These are phyloP conservation scores for Coemansia furcata DNA, from an alignment of 192 early-diverging fungal species.

Conservation along the genomic window DNA sequence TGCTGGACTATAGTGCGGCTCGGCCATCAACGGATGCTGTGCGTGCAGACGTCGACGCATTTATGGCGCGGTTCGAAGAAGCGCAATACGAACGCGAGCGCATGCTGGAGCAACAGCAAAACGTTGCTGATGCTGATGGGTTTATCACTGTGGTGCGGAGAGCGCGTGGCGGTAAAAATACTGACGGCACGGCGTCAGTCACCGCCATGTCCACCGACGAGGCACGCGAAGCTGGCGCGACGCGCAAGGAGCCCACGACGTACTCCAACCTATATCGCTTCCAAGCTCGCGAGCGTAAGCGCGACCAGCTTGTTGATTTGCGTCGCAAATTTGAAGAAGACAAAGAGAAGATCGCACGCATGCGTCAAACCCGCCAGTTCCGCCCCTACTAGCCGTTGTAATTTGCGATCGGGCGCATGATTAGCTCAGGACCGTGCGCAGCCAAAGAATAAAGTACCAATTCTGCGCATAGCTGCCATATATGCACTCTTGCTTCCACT, in stretches of 20 bases:
- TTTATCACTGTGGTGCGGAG: slow-evolving; percentile 81
- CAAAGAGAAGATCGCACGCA: slow-evolving; percentile 73
- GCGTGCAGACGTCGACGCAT: slow-evolving; percentile 65
- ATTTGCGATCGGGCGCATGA: background rate
- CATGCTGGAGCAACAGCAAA: slow-evolving; percentile 62
- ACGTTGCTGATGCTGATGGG: slow-evolving; percentile 89
- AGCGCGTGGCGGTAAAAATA: slow-evolving; percentile 63
- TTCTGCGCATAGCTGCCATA: background rate
- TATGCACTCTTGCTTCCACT: background rate
- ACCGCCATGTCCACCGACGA: slow-evolving; percentile 60
- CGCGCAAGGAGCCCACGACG: slow-evolving; percentile 65
- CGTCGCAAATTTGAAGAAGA: slow-evolving; percentile 93
- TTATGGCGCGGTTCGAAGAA: slow-evolving; percentile 75
- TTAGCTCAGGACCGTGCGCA: slow-evolving; percentile 10
- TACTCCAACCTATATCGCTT: slow-evolving; percentile 93
- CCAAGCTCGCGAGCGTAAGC: slow-evolving; percentile 90
- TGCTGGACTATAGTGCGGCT: slow-evolving; percentile 39
- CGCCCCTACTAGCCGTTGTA: slow-evolving; percentile 72
- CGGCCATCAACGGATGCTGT: slow-evolving; percentile 52
- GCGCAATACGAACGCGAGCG: slow-evolving; percentile 70
- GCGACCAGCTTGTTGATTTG: slow-evolving; percentile 82
- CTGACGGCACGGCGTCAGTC: slow-evolving; percentile 65
- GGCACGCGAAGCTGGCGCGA: slow-evolving; percentile 56
- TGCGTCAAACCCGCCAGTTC: slow-evolving; percentile 80
- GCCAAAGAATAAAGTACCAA: background rate